Conservation (phyloP, 345 rosid species). For the Hevea brasiliensis region DNA sequence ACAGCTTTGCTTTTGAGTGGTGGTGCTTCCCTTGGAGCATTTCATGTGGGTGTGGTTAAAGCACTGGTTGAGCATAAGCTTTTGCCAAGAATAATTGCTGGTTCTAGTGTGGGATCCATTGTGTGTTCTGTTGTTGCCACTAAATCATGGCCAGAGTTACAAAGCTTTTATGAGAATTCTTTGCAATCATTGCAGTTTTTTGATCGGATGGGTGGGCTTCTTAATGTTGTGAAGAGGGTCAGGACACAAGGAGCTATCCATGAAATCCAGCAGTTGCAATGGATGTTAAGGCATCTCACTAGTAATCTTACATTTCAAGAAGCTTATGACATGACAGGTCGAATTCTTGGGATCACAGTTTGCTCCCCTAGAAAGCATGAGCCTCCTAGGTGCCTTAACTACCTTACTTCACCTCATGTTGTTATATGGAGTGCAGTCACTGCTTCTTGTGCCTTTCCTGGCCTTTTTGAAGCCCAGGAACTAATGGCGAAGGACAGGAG, state of each 20-base stretch:
- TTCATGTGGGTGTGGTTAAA: slow-evolving; percentile 86
- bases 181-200: slow-evolving; percentile 79
- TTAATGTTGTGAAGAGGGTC: slow-evolving; percentile 75
- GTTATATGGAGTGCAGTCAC: slow-evolving; percentile 99
- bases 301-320: slow-evolving; percentile 97
- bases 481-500: slow-evolving; percentile 96
- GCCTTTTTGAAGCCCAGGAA: slow-evolving; percentile 97
- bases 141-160: slow-evolving; percentile 96
- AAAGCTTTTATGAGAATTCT: slow-evolving; percentile 83
- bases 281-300: slow-evolving; percentile 85
- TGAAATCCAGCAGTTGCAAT: slow-evolving; percentile 83
- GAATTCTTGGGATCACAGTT: slow-evolving; percentile 90
- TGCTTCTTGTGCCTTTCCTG: slow-evolving; percentile 98
- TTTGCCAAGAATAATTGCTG: slow-evolving; percentile 86
- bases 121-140: slow-evolving; percentile 84
- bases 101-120: slow-evolving; percentile 97
- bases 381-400: slow-evolving; percentile 97
- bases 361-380: slow-evolving; percentile 99
- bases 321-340: slow-evolving; percentile 94
- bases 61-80: slow-evolving; percentile 90
- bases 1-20: slow-evolving; percentile 99
- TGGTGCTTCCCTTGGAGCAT: slow-evolving; percentile 97
- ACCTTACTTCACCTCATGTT: slow-evolving; percentile 96
- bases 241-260: slow-evolving; percentile 90
- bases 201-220: slow-evolving; percentile 90